Evolutionary conservation across 2,329 filamentous ascomycete genomes (phyloP).

Genomic region (Colletotrichum noveboracense): DNA sequence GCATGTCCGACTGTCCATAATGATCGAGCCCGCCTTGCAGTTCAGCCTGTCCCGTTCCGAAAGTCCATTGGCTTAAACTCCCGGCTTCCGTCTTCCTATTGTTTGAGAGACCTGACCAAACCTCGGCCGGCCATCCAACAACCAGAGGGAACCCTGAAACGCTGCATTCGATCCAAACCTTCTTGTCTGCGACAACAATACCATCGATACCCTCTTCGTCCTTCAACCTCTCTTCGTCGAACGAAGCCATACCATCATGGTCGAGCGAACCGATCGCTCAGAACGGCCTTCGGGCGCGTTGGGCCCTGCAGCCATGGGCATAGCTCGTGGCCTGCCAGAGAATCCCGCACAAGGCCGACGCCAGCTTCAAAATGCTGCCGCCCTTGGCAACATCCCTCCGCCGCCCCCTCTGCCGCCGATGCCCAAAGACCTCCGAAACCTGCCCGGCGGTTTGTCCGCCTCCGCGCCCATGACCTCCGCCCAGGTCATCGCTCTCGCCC

Average conservation of each 20-base stretch:
- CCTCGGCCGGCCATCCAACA: conserved; percentile 1
- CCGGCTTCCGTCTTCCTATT: conserved; percentile 4
- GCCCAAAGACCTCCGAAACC: conserved; percentile 49
- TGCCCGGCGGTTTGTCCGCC: conserved; percentile 52
- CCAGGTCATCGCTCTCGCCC: conserved; percentile 70
- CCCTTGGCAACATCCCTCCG: conserved; percentile 44
- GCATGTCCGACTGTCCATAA: conserved; percentile 19
- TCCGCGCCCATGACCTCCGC: conserved; percentile 60
- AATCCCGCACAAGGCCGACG: conserved; percentile 42
- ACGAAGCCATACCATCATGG: conserved; percentile 10
- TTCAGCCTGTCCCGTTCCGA: conserved; percentile 13
- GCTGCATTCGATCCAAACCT: conserved; percentile 12
- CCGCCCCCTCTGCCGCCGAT: conserved; percentile 51
- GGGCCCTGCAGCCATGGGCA: conserved; percentile 37
- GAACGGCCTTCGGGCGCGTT: conserved; percentile 30
- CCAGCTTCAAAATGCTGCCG: conserved; percentile 39
- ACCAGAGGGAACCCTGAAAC: conserved; percentile 21
- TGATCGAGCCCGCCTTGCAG: conserved; percentile 15
- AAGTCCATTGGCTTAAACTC: conserved; percentile 23
- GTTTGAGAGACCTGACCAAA: conserved; percentile 17
- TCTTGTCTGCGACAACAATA: background rate
- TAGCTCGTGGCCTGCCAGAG: conserved; percentile 45
- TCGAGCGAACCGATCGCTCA: conserved; percentile 22
- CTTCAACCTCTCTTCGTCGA: background rate
- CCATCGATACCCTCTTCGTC: background rate